phyloP scores from a whole-genome alignment of 305 asterid species.

The Fraxinus nigra region DNA sequence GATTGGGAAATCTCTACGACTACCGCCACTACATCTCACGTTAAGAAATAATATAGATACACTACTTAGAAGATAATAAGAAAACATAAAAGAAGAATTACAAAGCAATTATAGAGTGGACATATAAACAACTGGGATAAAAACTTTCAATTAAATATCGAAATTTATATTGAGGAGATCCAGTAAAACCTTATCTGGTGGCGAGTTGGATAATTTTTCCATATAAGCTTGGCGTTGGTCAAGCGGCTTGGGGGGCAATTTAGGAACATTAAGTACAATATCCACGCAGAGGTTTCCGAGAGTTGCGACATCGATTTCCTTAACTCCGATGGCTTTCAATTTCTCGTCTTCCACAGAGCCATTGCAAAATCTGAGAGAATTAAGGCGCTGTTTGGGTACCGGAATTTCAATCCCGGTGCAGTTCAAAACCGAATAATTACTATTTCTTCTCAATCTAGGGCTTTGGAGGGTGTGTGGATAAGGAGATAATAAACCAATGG shows the following conservation, averaged over 20 bases:
- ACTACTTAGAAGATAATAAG: background rate
- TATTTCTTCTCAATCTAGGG: conserved; percentile 40
- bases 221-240: conserved; percentile 63
- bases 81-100: background rate
- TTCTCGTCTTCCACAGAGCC: conserved; percentile 46
- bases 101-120: background rate
- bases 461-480: conserved; percentile 37
- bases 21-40: background rate
- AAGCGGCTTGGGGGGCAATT: conserved; percentile 70
- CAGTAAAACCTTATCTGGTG: conserved; percentile 76
- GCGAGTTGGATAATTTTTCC: conserved; percentile 68
- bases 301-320: conserved; percentile 82
- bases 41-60: background rate
- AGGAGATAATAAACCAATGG: conserved; percentile 40
- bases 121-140: background rate
- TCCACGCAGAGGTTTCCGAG: conserved; percentile 89
- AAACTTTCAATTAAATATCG: background rate
- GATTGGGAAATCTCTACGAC: background rate
- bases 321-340: conserved; percentile 33
- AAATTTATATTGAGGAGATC: background rate
- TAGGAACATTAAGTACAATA: conserved; percentile 80
- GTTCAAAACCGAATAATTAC: conserved; percentile 31
- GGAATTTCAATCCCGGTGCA: conserved; percentile 49
- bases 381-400: conserved; percentile 37
- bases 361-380: conserved; percentile 38